Conservation (phyloP, 106 monocot genomes). For the Gastrodia elata region DNA sequence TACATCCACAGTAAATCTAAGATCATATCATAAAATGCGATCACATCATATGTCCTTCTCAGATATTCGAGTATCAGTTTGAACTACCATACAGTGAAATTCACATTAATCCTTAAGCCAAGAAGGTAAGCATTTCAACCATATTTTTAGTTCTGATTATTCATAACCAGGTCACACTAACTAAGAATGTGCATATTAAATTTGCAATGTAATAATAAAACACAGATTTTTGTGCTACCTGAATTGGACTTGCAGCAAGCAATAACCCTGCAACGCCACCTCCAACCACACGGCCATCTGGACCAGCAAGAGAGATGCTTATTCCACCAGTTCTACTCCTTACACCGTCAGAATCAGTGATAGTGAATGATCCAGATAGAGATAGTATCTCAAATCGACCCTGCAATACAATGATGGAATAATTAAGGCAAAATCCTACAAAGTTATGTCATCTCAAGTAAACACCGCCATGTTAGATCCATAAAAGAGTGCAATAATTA, state of each 20-base stretch:
- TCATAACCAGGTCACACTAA: background rate
- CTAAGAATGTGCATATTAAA: background rate
- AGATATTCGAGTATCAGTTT: background rate
- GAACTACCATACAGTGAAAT: background rate
- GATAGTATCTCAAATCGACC: slow-evolving; percentile 75
- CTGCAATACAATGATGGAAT: slow-evolving; percentile 19
- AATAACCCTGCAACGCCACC: slow-evolving; percentile 70
- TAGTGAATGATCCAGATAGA: slow-evolving; percentile 57
- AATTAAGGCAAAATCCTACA: background rate
- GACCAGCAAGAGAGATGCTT: slow-evolving; percentile 68
- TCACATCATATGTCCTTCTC: background rate
- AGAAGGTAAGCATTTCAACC: background rate
- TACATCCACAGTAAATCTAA: background rate
- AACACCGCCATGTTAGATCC: background rate
- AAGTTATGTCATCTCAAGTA: background rate
- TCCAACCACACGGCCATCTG: slow-evolving; percentile 78
- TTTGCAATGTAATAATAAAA: background rate
- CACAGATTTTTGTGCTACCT: slow-evolving; percentile 26
- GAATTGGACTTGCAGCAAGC: slow-evolving; percentile 75
- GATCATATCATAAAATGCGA: background rate
- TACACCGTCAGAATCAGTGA: slow-evolving; percentile 31
- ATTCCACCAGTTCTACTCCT: slow-evolving; percentile 71
- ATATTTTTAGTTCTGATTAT: background rate
- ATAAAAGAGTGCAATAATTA: background rate
- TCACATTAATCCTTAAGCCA: background rate